Evolutionary conservation across 768 basidiomycete species (phyloP).

Genomic region (Russula sp.): DNA sequence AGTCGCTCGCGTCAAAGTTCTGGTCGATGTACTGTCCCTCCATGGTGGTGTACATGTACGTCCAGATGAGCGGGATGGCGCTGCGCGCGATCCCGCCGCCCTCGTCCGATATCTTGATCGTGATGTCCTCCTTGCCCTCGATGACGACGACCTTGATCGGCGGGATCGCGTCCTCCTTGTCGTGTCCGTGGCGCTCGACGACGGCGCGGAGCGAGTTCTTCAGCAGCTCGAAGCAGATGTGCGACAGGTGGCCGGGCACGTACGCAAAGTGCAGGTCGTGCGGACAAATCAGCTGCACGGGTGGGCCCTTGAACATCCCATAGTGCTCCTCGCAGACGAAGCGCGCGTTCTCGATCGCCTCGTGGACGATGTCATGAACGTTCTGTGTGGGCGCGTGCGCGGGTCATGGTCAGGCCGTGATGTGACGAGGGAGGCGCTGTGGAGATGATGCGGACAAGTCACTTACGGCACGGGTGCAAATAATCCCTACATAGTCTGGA

Average conservation of each 20-base stretch:
- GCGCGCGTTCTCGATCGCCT: conserved; percentile 96
- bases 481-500: conserved; percentile 91
- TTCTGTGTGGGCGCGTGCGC: conserved; percentile 41
- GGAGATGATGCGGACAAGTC: background rate
- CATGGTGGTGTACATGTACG: conserved; percentile 95
- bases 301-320: conserved; percentile 89
- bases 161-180: conserved; percentile 71
- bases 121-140: conserved; percentile 97
- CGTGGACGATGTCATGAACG: conserved; percentile 95
- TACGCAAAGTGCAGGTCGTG: conserved; percentile 82
- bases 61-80: conserved; percentile 95
- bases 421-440: background rate
- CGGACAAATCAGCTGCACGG: conserved; percentile 94
- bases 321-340: conserved; percentile 95
- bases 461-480: conserved; percentile 84
- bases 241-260: conserved; percentile 93
- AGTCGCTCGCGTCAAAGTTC: conserved; percentile 79
- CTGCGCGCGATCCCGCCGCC: conserved; percentile 89
- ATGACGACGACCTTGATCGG: conserved; percentile 93
- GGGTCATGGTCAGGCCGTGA: background rate
- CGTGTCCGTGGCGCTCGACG: conserved; percentile 84
- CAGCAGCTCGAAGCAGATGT: conserved; percentile 94
- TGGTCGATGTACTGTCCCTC: conserved; percentile 59
- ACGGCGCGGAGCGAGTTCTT: conserved; percentile 97
- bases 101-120: conserved; percentile 97